Percentiles rank a stretch among this genome's conserved stretches.
These are phyloP conservation scores for Collybia sp. DNA, from an alignment of 768 basidiomycete species.

Conservation along the genomic window DNA sequence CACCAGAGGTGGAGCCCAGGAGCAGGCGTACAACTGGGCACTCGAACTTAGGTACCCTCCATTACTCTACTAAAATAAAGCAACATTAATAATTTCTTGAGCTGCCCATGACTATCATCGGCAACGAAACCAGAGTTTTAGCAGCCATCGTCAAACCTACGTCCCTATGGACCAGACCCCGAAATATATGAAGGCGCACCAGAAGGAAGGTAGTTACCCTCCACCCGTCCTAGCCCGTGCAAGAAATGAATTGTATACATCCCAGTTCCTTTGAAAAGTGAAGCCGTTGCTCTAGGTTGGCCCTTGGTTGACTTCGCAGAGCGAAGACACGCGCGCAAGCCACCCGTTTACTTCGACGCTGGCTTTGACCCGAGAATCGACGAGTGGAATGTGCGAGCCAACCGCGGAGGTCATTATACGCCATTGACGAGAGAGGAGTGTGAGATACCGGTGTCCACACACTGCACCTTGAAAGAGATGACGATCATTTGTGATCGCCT, in stretches of 20 bases:
- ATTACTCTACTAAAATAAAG: no score
- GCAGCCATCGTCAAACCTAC: neutral
- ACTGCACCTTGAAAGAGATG: constrained; percentile 43
- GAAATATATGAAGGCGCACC: constrained; percentile 23
- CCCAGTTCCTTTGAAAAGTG: constrained; percentile 32
- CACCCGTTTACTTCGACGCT: constrained; percentile 44
- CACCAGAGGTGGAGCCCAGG: neutral
- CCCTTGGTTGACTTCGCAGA: constrained; percentile 36
- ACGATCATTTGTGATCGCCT: constrained; percentile 37
- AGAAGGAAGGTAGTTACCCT: constrained; percentile 16
- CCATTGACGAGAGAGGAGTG: constrained; percentile 32
- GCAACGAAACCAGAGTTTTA: constrained; percentile 11
- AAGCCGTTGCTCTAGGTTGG: constrained; percentile 42
- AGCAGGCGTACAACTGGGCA: no score
- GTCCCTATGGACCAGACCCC: constrained; percentile 5
- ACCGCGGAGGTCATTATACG: constrained; percentile 13
- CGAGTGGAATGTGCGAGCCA: constrained; percentile 16
- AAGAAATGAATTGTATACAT: neutral
- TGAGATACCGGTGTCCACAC: constrained; percentile 36
- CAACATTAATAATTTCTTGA: neutral
- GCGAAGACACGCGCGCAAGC: constrained; percentile 23
- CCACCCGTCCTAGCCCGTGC: neutral
- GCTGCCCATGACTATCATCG: constrained; percentile 10
- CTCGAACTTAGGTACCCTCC: no score
- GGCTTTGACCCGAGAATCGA: constrained; percentile 33